Percentiles rank a stretch among this genome's conserved stretches.
Conservation (phyloP, 495 filamentous ascomycete genomes). For the Aspergillus campestris region DNA sequence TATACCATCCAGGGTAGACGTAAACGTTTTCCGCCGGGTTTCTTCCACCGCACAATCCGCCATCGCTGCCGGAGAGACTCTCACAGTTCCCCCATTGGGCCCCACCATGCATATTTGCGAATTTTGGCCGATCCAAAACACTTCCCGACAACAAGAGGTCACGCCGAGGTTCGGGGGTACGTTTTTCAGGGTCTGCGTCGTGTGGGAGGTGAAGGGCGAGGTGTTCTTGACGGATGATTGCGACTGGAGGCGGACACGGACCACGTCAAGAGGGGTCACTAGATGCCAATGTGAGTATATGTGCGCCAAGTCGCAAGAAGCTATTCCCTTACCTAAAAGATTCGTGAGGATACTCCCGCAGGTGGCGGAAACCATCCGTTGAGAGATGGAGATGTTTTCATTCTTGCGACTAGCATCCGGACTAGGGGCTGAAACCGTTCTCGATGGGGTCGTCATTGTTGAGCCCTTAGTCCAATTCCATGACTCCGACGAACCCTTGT, state of each 20-base stretch:
- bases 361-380: constrained; percentile 93
- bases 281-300: constrained; percentile 8
- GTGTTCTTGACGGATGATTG: constrained; percentile 47
- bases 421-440: constrained; percentile 16
- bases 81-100: constrained; percentile 27
- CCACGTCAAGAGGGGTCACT: constrained; percentile 97
- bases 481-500: constrained; percentile 18
- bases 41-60: constrained; percentile 83
- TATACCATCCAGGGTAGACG: constrained; percentile 83
- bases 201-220: constrained; percentile 38
- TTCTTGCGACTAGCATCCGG: constrained; percentile 7
- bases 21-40: constrained; percentile 71
- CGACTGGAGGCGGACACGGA: constrained; percentile 88
- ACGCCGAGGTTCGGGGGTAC: constrained; percentile 75
- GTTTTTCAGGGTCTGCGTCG: constrained; percentile 51
- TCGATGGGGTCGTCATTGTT: constrained; percentile 29
- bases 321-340: constrained; percentile 59
- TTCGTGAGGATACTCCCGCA: constrained; percentile 85
- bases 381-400: constrained; percentile 60
- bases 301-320: not conserved
- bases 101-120: constrained; percentile 70
- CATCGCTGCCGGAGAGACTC: constrained; percentile 20
- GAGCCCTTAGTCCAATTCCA: constrained; percentile 28
- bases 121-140: constrained; percentile 91
- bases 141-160: constrained; percentile 91